These are phyloP conservation scores for Microbotryum silenes-acaulis DNA, from an alignment of 1,284 basidiomycete species.

Conservation along the genomic window DNA sequence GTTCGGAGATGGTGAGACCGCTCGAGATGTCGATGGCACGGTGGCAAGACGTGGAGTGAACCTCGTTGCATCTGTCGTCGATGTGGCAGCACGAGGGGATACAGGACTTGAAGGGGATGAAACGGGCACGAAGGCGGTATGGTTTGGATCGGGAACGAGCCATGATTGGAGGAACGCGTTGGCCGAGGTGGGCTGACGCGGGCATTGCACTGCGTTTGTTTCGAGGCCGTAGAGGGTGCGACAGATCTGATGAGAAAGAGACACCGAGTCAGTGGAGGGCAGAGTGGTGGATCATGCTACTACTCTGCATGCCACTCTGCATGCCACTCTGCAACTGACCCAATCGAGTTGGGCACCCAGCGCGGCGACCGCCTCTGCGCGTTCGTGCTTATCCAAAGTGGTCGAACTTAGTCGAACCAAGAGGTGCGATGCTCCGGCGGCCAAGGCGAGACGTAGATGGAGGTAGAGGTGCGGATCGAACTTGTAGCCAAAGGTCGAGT, in stretches of 20 bases:
- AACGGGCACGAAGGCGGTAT: neutral
- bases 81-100: no score
- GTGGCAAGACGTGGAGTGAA: no score
- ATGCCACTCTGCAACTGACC: neutral
- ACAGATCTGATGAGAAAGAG: conserved; percentile 3
- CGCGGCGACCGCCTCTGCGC: neutral
- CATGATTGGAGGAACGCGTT: conserved; percentile 6
- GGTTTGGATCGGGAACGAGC: neutral
- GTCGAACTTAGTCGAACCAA: conserved; percentile 1
- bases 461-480: conserved; percentile 13
- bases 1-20: no score
- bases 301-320: no score
- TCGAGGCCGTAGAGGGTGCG: conserved; percentile 1
- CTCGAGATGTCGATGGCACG: no score
- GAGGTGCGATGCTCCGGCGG: neutral
- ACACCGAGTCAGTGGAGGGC: no score
- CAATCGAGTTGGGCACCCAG: conserved; percentile 9
- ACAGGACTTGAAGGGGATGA: neutral
- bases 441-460: conserved; percentile 2
- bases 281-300: no score
- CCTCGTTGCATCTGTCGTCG: no score
- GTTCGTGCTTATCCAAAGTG: neutral
- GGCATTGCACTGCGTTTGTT: conserved; percentile 6
- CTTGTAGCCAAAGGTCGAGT: neutral
- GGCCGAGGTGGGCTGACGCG: neutral